A percentile compares a stretch with the other conserved stretches of the same genome.
Evolutionary conservation across 345 rosid species (phyloP).

Genomic region (Pugionium dolabratum): DNA sequence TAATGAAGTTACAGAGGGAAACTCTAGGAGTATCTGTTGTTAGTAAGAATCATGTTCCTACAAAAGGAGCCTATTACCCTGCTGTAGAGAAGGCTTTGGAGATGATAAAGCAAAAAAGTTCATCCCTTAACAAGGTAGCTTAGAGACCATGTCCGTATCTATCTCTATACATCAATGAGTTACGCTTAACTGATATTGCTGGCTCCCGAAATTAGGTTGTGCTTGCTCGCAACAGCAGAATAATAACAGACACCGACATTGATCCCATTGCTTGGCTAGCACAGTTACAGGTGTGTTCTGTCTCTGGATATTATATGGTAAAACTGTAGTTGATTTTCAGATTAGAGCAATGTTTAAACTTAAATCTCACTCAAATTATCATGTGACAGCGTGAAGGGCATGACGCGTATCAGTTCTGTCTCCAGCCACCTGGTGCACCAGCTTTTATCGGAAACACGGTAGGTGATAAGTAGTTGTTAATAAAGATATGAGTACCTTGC

Average conservation of each 20-base stretch:
- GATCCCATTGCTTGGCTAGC: slow-evolving; percentile 85
- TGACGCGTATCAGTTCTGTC: slow-evolving; percentile 83
- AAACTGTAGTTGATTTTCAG: neutral
- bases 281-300: slow-evolving; percentile 65
- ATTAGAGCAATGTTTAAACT: neutral
- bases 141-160: neutral
- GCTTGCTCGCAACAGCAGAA: slow-evolving; percentile 79
- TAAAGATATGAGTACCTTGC: slow-evolving; percentile 31
- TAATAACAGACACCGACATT: slow-evolving; percentile 60
- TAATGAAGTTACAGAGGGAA: slow-evolving; percentile 48
- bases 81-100: slow-evolving; percentile 66
- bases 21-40: slow-evolving; percentile 52
- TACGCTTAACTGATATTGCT: slow-evolving; percentile 17
- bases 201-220: slow-evolving; percentile 60
- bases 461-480: slow-evolving; percentile 29
- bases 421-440: slow-evolving; percentile 92
- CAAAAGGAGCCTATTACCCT: slow-evolving; percentile 56
- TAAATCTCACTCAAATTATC: neutral
- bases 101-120: slow-evolving; percentile 52
- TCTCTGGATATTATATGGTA: neutral
- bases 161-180: neutral
- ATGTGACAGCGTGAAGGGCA: slow-evolving; percentile 69
- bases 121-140: slow-evolving; percentile 64
- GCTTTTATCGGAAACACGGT: slow-evolving; percentile 98
- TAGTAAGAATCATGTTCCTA: slow-evolving; percentile 63